A percentile compares a stretch with the other conserved stretches of the same genome.
phyloP scores from a whole-genome alignment of 176 grass and related monocot genomes.

The Carex littledalei region DNA sequence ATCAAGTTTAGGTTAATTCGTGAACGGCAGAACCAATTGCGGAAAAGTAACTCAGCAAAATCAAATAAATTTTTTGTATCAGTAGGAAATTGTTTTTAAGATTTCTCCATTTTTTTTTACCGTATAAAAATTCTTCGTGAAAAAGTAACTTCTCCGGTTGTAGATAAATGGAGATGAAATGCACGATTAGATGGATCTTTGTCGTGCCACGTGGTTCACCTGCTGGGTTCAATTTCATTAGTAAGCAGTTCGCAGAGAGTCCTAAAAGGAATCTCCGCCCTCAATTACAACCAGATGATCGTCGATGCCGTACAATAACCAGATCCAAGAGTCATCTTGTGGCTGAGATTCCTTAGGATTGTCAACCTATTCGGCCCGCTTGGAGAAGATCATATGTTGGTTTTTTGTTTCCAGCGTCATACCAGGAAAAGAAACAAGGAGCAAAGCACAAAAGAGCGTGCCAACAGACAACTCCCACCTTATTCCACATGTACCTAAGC shows the following conservation, averaged over 20 bases:
- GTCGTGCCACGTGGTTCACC: background rate
- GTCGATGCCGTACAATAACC: background rate
- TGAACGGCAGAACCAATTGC: too few relatives aligned
- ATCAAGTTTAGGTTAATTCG: too few relatives aligned
- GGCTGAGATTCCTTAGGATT: background rate
- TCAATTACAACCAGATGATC: background rate
- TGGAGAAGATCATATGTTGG: background rate
- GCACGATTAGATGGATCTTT: background rate
- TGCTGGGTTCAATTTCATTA: background rate
- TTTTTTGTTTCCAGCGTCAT: background rate
- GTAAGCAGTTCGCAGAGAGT: background rate
- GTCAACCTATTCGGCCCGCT: background rate
- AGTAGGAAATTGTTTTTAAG: background rate
- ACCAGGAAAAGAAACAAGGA: conserved; percentile 8
- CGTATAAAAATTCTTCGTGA: background rate
- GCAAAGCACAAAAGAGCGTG: conserved; percentile 7
- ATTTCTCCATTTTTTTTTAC: background rate
- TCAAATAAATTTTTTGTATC: background rate
- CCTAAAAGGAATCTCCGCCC: background rate
- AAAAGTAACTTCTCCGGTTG: background rate
- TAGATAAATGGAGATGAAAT: background rate
- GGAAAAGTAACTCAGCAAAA: too few relatives aligned
- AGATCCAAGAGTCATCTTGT: background rate
- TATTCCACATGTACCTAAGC: conserved; percentile 13
- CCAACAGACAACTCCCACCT: background rate